These are phyloP conservation scores for Cryphonectria parasitica DNA, from an alignment of 2,329 filamentous ascomycete genomes.

Conservation along the genomic window DNA sequence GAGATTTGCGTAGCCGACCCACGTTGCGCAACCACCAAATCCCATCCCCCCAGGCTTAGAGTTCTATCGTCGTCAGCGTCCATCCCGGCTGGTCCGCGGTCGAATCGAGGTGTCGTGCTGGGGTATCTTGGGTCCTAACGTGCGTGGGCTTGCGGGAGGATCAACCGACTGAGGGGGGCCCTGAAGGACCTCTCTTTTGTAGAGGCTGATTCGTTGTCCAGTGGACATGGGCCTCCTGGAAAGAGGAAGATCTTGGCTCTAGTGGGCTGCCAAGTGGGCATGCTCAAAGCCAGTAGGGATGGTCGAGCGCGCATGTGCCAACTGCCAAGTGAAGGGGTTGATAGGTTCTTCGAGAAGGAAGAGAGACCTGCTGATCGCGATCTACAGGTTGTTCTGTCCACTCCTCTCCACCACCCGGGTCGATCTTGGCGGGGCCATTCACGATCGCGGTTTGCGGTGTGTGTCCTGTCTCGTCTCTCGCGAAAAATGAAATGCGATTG, in stretches of 20 bases:
- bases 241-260: conserved; percentile 19
- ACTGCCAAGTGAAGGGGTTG: conserved; percentile 8
- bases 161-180: conserved; percentile 10
- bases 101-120: conserved; percentile 13
- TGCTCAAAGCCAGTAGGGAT: conserved; percentile 13
- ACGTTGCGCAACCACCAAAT: conserved; percentile 11
- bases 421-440: not conserved
- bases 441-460: not conserved
- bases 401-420: not conserved
- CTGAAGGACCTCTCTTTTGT: conserved; percentile 1
- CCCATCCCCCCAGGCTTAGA: not conserved
- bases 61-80: conserved; percentile 6
- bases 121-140: not conserved
- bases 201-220: conserved; percentile 15
- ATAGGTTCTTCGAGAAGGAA: conserved; percentile 10
- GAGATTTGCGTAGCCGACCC: not conserved
- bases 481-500: not conserved
- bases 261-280: conserved; percentile 26
- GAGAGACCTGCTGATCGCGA: conserved; percentile 18
- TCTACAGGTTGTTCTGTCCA: not conserved
- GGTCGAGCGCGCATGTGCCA: not conserved
- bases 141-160: conserved; percentile 9
- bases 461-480: conserved; percentile 2
- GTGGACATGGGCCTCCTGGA: conserved; percentile 7
- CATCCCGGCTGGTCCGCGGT: conserved; percentile 19